These are phyloP conservation scores for Pyrenochaeta sp. DNA, from an alignment of 2,329 filamentous ascomycete species.

Conservation along the genomic window DNA sequence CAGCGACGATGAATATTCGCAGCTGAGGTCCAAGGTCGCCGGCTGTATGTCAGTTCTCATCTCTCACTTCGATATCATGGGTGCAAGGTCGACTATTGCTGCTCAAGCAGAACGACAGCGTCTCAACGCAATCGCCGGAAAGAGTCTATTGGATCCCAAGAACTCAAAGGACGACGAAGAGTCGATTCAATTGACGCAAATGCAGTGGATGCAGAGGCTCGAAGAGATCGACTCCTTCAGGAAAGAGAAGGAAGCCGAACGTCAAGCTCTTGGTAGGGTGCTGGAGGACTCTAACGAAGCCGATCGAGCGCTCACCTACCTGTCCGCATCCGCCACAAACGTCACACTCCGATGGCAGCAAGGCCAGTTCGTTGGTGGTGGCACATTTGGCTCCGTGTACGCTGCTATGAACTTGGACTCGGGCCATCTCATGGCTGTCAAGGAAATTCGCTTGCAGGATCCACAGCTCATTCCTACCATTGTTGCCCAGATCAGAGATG, in stretches of 20 bases:
- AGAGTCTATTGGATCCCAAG: conserved; percentile 80
- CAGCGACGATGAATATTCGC: conserved; percentile 84
- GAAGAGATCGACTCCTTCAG: conserved; percentile 78
- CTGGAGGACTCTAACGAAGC: conserved; percentile 95
- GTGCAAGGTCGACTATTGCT: conserved; percentile 88
- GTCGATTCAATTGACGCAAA: conserved; percentile 75
- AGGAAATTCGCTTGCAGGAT: conserved; percentile 96
- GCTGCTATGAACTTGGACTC: conserved; percentile 97
- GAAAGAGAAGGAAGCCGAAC: conserved; percentile 80
- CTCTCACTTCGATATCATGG: conserved; percentile 99
- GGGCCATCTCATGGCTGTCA: conserved; percentile 96
- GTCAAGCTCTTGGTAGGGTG: conserved; percentile 87
- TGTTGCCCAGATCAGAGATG: conserved; percentile 91
- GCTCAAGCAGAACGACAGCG: conserved; percentile 93
- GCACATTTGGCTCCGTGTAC: conserved; percentile 97
- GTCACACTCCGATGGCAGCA: conserved; percentile 97
- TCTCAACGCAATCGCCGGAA: conserved; percentile 78
- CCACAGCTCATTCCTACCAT: conserved; percentile 95
- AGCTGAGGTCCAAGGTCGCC: conserved; percentile 84
- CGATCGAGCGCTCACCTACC: conserved; percentile 89
- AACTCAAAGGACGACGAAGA: conserved; percentile 81
- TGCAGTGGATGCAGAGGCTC: conserved; percentile 77
- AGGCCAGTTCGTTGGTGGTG: conserved; percentile 96
- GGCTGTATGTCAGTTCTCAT: conserved; percentile 98
- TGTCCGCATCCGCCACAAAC: conserved; percentile 93